A percentile compares a stretch with the other conserved stretches of the same genome.
These are phyloP conservation scores for Fusarium equiseti DNA, from an alignment of 2,329 filamentous ascomycete genomes.

Conservation along the genomic window DNA sequence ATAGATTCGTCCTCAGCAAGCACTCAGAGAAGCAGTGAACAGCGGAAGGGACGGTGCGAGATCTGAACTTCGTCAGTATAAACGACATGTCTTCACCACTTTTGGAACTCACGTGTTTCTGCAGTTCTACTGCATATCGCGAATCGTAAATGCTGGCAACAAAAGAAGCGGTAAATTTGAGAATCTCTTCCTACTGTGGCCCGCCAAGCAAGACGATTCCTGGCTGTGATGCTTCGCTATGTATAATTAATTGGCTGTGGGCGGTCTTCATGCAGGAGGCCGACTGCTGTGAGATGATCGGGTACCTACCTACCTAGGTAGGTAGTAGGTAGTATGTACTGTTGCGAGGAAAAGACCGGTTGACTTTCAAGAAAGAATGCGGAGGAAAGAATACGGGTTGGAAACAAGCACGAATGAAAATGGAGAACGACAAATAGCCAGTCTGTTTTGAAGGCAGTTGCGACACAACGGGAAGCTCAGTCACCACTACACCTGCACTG, in stretches of 20 bases:
- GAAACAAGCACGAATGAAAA: not conserved
- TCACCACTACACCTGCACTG: not conserved
- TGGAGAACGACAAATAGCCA: not conserved
- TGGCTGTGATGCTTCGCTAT: not conserved
- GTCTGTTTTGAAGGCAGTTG: not conserved
- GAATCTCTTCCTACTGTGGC: not conserved
- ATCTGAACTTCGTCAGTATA: not conserved
- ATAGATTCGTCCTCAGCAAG: no score
- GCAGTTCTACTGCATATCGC: not conserved
- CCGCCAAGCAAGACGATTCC: not conserved
- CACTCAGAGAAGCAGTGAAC: not conserved
- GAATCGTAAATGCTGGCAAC: not conserved
- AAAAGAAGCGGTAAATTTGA: not conserved
- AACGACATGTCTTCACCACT: not conserved
- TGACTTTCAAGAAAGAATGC: not conserved
- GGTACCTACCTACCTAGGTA: no score
- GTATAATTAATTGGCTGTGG: slow-evolving; percentile 5
- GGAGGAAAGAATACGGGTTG: no score
- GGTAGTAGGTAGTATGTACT: not conserved
- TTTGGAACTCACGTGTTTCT: not conserved
- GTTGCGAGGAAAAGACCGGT: not conserved
- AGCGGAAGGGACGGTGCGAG: not conserved
- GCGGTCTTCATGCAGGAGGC: slow-evolving; percentile 34
- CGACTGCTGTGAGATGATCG: not conserved
- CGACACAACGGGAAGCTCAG: not conserved